Evolutionary conservation across 345 rosid genomes (phyloP).

Genomic region (Trapa incisa): DNA sequence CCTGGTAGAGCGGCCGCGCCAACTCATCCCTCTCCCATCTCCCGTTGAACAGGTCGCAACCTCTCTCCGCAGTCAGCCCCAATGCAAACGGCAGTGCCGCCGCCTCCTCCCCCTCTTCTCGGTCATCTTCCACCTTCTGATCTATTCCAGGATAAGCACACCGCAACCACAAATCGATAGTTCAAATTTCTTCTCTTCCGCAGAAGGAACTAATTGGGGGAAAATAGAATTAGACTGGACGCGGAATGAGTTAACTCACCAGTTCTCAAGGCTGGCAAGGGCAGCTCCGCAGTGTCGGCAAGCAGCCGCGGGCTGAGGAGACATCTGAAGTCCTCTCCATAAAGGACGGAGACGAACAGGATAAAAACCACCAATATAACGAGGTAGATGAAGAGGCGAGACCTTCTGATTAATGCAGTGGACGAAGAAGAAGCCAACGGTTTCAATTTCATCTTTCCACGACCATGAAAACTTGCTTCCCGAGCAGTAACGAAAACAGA

Average conservation of each 20-base stretch:
- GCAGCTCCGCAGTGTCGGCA: slow-evolving; percentile 22
- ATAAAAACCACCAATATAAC: slow-evolving; percentile 54
- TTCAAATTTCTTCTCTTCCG: too few species aligned
- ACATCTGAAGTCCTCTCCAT: slow-evolving; percentile 61
- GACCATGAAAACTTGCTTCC: background rate
- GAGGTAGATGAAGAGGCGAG: slow-evolving; percentile 60
- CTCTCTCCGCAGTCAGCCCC: slow-evolving; percentile 34
- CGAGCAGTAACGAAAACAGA: background rate
- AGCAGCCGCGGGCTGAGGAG: slow-evolving; percentile 37
- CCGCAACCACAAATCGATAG: background rate
- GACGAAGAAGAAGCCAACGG: slow-evolving; percentile 28
- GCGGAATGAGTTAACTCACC: slow-evolving; percentile 30
- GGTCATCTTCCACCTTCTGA: slow-evolving; percentile 20
- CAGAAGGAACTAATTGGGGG: too few species aligned
- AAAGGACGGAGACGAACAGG: slow-evolving; percentile 49
- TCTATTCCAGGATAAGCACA: background rate
- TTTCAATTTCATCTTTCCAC: slow-evolving; percentile 21
- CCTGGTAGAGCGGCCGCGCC: slow-evolving; percentile 66
- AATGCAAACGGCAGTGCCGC: slow-evolving; percentile 47
- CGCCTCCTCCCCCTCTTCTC: slow-evolving; percentile 11
- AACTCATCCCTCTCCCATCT: slow-evolving; percentile 77
- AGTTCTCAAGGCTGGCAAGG: slow-evolving; percentile 24
- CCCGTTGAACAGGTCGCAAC: slow-evolving; percentile 73
- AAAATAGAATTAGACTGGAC: background rate
- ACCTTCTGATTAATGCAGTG: slow-evolving; percentile 32